Evolutionary conservation across 2,329 filamentous ascomycete species (phyloP).

Genomic region (Monosporascus sp.): DNA sequence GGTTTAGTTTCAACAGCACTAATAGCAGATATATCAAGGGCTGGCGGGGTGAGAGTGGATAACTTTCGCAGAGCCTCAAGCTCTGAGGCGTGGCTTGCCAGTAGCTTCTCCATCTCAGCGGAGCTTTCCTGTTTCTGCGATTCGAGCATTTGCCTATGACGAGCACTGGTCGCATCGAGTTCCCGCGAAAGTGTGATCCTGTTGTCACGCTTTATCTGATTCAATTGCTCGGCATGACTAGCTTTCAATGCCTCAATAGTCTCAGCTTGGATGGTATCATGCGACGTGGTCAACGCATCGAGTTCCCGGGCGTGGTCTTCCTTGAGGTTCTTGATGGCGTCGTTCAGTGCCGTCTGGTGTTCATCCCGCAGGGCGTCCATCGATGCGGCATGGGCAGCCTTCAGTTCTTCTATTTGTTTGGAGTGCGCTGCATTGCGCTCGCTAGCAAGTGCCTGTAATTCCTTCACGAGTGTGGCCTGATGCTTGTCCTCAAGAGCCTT

Average conservation of each 20-base stretch:
- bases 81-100: conserved; percentile 22
- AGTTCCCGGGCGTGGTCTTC: conserved; percentile 17
- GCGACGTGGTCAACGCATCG: conserved; percentile 16
- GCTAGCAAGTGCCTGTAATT: not conserved
- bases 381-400: conserved; percentile 1
- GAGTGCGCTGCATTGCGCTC: not conserved
- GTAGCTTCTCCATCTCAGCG: conserved; percentile 21
- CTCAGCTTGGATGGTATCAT: conserved; percentile 14
- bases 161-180: conserved; percentile 13
- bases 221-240: conserved; percentile 17
- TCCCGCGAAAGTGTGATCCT: conserved; percentile 16
- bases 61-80: conserved; percentile 25
- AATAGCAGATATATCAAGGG: conserved; percentile 39
- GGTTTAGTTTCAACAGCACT: conserved; percentile 43
- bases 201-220: conserved; percentile 15
- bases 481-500: conserved; percentile 5
- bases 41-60: conserved; percentile 19
- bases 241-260: conserved; percentile 18
- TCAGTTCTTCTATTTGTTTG: conserved; percentile 2
- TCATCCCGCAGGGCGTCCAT: not conserved
- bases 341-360: conserved; percentile 6
- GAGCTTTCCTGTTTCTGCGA: conserved; percentile 15
- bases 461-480: not conserved
- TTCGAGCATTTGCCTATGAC: conserved; percentile 18
- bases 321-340: conserved; percentile 7